These are phyloP conservation scores for Dipodascus geniculatus DNA, from an alignment of 805 yeast genomes.

Conservation along the genomic window DNA sequence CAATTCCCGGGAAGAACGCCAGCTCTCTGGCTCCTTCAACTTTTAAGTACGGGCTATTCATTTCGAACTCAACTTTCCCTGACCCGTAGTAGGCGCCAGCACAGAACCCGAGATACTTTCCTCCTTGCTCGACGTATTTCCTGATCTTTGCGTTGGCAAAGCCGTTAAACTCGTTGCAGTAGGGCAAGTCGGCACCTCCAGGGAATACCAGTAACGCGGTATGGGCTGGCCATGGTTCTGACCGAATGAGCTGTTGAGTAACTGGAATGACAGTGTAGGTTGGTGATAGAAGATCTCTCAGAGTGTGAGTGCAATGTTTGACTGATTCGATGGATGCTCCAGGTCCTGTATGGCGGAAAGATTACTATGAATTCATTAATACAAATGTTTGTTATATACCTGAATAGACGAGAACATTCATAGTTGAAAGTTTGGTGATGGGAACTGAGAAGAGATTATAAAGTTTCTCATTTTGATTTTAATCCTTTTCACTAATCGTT, in stretches of 20 bases:
- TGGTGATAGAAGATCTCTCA: constrained; percentile 67
- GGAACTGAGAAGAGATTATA: not conserved
- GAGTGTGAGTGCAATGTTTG: constrained; percentile 67
- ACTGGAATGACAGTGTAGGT: constrained; percentile 75
- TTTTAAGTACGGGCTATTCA: constrained; percentile 55
- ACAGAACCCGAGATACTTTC: constrained; percentile 76
- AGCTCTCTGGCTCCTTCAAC: constrained; percentile 82
- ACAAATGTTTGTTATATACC: constrained; percentile 23
- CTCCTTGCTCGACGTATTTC: constrained; percentile 65
- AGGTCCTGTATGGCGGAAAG: constrained; percentile 34
- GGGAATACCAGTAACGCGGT: constrained; percentile 78
- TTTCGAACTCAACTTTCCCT: constrained; percentile 69
- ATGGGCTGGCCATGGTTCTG: constrained; percentile 83
- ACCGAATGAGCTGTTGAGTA: constrained; percentile 44
- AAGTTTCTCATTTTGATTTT: not conserved
- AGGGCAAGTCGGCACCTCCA: constrained; percentile 94
- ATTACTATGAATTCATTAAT: not conserved
- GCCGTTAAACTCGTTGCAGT: constrained; percentile 63
- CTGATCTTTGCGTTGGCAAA: constrained; percentile 48
- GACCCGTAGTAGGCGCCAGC: constrained; percentile 91
- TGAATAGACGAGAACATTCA: constrained; percentile 67
- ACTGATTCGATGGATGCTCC: constrained; percentile 86
- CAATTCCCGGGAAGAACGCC: constrained; percentile 68
- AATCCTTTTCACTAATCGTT: not conserved
- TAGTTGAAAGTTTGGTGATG: constrained; percentile 16